Conservation (phyloP, 192 early-diverging fungal genomes). For the Gaertneriomyces sp. region DNA sequence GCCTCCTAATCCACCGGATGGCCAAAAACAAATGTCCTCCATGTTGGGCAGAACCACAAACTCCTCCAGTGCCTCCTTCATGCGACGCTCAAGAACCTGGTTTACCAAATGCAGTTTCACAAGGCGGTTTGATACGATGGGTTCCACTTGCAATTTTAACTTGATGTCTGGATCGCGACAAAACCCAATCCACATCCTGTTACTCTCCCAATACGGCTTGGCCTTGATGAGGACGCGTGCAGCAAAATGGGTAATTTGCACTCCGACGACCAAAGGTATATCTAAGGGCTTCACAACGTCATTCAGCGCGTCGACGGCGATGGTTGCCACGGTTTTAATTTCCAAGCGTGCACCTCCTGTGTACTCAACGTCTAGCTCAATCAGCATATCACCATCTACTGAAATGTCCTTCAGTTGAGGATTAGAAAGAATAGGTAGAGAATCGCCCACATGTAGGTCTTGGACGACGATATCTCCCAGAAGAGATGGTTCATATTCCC, state of each 20-base stretch:
- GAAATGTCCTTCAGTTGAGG: conserved; percentile 69
- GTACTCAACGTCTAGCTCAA: conserved; percentile 76
- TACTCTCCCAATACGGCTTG: conserved; percentile 69
- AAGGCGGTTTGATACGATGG: conserved; percentile 80
- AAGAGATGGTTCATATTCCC: conserved; percentile 61
- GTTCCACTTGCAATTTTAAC: conserved; percentile 61
- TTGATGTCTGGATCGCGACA: conserved; percentile 72
- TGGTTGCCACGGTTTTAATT: conserved; percentile 63
- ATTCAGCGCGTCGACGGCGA: conserved; percentile 51
- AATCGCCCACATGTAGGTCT: conserved; percentile 73
- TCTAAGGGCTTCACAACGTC: conserved; percentile 61
- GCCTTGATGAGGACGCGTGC: conserved; percentile 74
- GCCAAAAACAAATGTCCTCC: conserved; percentile 80
- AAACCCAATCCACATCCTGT: conserved; percentile 84
- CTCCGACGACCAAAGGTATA: conserved; percentile 72
- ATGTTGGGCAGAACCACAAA: conserved; percentile 83
- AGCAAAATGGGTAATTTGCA: conserved; percentile 66
- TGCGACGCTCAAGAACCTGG: conserved; percentile 78
- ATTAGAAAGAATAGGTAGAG: conserved; percentile 72
- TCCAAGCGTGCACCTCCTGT: conserved; percentile 70
- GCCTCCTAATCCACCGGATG: conserved; percentile 28
- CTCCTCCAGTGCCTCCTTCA: conserved; percentile 74
- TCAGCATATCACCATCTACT: conserved; percentile 67
- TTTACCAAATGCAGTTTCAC: conserved; percentile 75
- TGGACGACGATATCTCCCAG: conserved; percentile 76